Evolutionary conservation across 2,329 filamentous ascomycete genomes (phyloP), one percentile per base, ranked within the genome.

Genomic region (Chrysosporium queenslandicum): DNA sequence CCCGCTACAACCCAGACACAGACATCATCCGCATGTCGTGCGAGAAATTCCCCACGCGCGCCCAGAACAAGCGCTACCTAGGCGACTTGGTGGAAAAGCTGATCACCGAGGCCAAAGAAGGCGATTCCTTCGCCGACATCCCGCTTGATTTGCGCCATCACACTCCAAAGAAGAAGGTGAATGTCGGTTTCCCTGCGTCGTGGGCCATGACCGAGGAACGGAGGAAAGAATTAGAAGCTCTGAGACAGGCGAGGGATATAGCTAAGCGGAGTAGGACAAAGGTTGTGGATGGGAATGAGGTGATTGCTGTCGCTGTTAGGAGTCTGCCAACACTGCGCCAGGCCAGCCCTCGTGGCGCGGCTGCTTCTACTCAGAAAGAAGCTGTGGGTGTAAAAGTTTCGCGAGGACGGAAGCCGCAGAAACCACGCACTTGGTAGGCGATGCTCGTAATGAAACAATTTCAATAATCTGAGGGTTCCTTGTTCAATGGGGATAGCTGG

Each of bases 31-130:
- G 87, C 71, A 95, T 98, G 78, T 89, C 86, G 65, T 87, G 86
- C 72, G 92, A 97, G 69, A 82, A 83, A 65, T 94, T 86, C 68
- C 82, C 87, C 65, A 86, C 90, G 52, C 85, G 88, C 65, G 87
- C 90, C 16, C 90, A 97, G 74, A 98, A 98, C 75, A 98, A 97
- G 77, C 82, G 87, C n/a, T 92, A 92, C 67, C 77, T 98, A 20
- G 85, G 82, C 50, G 87, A 94, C 61, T 70, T 88, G 46, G 79
- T 97, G 46, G 76, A 84, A 57, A 79, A 76, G 46, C 72, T 98
- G 58, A 72, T 98, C 54, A 74, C 73, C 5, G 82, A 87, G 64
- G 88, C 90, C 54, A 86, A 82, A 73, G 84, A 95, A 64, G 74
- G 78, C 21, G 91, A 98, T 60, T 86, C 79, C 9, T 96, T 97